Conservation (phyloP, 2,329 filamentous ascomycete genomes). For the Capronia americana region DNA sequence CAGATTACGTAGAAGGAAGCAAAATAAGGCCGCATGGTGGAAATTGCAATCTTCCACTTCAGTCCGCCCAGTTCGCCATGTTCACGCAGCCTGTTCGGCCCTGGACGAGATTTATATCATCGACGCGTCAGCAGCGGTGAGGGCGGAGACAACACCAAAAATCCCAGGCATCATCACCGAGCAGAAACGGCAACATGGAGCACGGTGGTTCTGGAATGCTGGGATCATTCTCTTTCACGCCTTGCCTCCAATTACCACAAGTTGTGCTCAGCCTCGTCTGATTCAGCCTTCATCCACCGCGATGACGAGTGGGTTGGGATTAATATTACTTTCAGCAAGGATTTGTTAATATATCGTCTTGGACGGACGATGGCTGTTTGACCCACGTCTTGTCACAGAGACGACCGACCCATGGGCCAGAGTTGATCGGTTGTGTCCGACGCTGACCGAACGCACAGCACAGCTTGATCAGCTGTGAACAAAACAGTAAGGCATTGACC, state of each 20-base stretch:
- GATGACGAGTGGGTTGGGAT: not conserved
- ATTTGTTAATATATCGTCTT: not conserved
- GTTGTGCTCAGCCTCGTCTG: conserved; percentile 8
- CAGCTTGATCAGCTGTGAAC: not conserved
- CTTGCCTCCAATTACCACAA: conserved; percentile 15
- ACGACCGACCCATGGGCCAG: not conserved
- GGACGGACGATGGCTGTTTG: not conserved
- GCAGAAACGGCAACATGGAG: not conserved
- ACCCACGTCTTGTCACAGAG: not conserved
- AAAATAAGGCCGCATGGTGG: conserved; percentile 13
- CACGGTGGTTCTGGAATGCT: not conserved
- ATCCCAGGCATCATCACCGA: not conserved
- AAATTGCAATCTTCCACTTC: conserved; percentile 26
- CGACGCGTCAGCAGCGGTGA: conserved; percentile 18
- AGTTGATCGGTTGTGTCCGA: not conserved
- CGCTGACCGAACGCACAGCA: not conserved
- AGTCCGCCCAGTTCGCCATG: conserved; percentile 3
- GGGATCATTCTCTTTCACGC: not conserved
- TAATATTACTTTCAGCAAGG: not conserved
- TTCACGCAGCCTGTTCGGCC: not conserved
- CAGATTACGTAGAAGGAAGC: conserved; percentile 22
- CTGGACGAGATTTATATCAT: conserved; percentile 2
- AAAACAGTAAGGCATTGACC: not conserved
- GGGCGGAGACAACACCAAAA: not conserved
- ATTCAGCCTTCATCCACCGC: conserved; percentile 13